Conservation (phyloP, 257 asterid genomes). For the Solanum sitiens region DNA sequence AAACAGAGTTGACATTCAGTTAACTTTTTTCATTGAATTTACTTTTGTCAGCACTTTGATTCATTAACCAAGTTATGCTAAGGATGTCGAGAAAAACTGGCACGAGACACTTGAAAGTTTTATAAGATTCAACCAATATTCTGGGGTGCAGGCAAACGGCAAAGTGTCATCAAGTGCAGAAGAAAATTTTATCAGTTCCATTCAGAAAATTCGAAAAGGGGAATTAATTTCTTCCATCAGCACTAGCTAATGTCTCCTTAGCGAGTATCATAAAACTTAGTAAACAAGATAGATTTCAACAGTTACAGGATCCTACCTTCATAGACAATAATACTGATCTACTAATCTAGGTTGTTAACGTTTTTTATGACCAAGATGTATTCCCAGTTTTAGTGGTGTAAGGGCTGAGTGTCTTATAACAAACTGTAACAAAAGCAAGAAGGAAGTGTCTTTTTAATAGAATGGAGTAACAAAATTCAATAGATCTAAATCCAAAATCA, state of each 20-base stretch:
- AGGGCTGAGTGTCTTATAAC: background rate
- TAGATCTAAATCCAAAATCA: background rate
- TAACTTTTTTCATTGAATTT: background rate
- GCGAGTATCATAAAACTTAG: background rate
- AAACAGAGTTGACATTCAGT: background rate
- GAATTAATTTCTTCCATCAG: background rate
- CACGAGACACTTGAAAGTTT: background rate
- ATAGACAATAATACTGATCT: background rate
- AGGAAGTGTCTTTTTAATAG: background rate
- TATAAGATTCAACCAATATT: background rate
- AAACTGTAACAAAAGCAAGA: background rate
- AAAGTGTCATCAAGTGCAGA: background rate
- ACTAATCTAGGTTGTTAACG: background rate
- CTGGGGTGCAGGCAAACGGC: background rate
- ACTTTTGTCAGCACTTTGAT: background rate
- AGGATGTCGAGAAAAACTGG: background rate
- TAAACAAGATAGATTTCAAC: background rate
- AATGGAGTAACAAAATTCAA: background rate
- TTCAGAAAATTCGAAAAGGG: background rate
- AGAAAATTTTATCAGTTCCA: background rate
- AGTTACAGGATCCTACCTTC: background rate
- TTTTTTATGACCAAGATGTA: background rate
- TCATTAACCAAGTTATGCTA: background rate
- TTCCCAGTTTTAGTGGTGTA: background rate
- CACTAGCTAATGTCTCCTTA: background rate